Conservation (phyloP, 306 rosid genomes). For the Benincasa hispida region DNA sequence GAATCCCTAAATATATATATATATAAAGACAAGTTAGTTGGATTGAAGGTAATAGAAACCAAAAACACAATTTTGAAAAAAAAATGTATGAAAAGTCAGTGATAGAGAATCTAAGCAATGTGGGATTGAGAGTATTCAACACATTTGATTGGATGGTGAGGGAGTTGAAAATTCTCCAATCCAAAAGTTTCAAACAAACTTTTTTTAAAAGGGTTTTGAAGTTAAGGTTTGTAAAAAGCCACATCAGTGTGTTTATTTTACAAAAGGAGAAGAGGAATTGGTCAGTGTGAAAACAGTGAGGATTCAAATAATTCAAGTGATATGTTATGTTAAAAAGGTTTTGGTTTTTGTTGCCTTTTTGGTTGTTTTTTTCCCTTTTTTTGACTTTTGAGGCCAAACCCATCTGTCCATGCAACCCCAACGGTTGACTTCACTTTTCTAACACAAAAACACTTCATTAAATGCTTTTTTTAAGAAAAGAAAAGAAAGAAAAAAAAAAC, state of each 20-base stretch:
- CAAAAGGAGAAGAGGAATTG: not conserved
- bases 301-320: not conserved
- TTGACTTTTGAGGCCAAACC: not conserved
- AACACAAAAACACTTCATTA: not conserved
- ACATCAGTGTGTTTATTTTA: not conserved
- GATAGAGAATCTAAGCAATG: not conserved
- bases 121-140: not conserved
- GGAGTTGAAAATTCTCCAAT: slow-evolving; percentile 6
- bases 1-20: not conserved
- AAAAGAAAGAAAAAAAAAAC: not conserved
- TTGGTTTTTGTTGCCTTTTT: not conserved
- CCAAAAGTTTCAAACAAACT: not conserved
- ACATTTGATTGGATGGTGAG: not conserved
- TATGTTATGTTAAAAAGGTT: not conserved
- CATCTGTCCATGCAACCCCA: not conserved
- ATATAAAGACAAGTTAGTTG: not conserved
- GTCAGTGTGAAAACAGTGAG: not conserved
- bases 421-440: not conserved
- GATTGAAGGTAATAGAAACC: not conserved
- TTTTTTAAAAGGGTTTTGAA: not conserved
- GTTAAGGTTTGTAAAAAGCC: not conserved
- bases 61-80: not conserved
- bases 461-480: no score
- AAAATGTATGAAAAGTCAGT: not conserved
- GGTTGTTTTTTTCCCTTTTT: not conserved